Conservation (phyloP, 169 alveolate species). For the Perkinsus chesapeaki region DNA sequence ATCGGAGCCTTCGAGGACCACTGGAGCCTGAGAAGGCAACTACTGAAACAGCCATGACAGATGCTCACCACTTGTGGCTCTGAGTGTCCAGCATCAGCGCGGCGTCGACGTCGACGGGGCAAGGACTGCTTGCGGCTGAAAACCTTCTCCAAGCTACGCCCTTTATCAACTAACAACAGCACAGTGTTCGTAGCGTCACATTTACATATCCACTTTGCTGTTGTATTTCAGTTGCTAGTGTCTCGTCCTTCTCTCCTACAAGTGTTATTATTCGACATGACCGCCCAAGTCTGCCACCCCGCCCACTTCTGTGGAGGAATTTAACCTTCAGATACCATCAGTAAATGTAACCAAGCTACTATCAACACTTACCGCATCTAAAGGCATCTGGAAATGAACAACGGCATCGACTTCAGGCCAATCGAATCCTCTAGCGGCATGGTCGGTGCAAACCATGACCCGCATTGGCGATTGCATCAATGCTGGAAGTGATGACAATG, state of each 20-base stretch:
- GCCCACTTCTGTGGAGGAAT: background rate
- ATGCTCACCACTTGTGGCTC: background rate
- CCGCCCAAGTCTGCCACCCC: background rate
- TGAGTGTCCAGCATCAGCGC: background rate
- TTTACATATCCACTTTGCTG: background rate
- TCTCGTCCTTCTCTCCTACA: background rate
- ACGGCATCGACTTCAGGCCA: conserved; percentile 7
- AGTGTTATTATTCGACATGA: background rate
- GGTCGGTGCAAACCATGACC: conserved; percentile 8
- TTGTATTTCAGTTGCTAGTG: background rate
- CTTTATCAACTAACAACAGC: background rate
- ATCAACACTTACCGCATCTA: background rate
- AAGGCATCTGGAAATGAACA: conserved; percentile 4
- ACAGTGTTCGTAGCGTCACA: background rate
- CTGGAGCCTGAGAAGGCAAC: background rate
- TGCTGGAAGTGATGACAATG: background rate
- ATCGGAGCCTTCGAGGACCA: background rate
- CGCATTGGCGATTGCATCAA: background rate
- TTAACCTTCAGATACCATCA: background rate
- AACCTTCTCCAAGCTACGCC: background rate
- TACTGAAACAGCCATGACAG: background rate
- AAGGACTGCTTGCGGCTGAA: background rate
- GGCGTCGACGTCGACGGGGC: background rate
- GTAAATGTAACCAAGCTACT: background rate
- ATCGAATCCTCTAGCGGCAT: conserved; percentile 12